phyloP scores from a whole-genome alignment of 495 filamentous ascomycete genomes.

The Neurospora sp. region DNA sequence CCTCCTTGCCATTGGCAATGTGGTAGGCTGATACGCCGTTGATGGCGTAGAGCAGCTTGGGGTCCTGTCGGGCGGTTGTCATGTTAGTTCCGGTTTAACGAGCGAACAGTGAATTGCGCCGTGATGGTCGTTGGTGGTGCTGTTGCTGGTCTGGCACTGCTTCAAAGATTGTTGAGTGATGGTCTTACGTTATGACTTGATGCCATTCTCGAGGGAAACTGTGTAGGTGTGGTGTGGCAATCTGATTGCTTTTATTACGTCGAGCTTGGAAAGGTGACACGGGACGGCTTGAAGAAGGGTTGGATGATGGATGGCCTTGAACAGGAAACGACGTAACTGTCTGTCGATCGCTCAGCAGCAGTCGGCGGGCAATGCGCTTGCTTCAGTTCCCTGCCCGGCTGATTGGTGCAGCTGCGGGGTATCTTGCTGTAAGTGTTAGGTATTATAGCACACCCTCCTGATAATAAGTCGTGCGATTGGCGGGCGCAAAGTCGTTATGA shows the following conservation, averaged over 20 bases:
- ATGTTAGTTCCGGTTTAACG: background rate
- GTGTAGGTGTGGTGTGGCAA: background rate
- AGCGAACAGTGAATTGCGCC: background rate
- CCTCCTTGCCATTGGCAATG: conserved; percentile 77
- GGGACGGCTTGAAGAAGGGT: background rate
- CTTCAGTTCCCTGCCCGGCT: background rate
- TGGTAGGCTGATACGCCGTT: conserved; percentile 78
- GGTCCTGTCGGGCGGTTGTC: conserved; percentile 39
- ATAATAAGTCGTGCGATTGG: background rate
- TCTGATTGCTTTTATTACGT: background rate
- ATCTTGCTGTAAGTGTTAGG: background rate
- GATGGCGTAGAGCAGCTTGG: conserved; percentile 74
- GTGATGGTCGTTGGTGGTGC: background rate
- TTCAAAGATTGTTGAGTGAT: background rate
- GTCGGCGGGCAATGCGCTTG: background rate
- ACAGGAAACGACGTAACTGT: background rate
- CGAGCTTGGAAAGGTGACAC: background rate
- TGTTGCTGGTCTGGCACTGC: background rate
- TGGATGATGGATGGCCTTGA: background rate
- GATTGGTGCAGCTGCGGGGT: background rate
- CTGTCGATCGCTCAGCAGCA: background rate
- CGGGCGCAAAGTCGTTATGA: background rate
- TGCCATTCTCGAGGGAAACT: conserved; percentile 21
- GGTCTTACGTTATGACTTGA: conserved; percentile 41
- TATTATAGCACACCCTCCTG: background rate